Evolutionary conservation across 2,329 filamentous ascomycete genomes (phyloP).

Genomic region (Pyricularia sp.): DNA sequence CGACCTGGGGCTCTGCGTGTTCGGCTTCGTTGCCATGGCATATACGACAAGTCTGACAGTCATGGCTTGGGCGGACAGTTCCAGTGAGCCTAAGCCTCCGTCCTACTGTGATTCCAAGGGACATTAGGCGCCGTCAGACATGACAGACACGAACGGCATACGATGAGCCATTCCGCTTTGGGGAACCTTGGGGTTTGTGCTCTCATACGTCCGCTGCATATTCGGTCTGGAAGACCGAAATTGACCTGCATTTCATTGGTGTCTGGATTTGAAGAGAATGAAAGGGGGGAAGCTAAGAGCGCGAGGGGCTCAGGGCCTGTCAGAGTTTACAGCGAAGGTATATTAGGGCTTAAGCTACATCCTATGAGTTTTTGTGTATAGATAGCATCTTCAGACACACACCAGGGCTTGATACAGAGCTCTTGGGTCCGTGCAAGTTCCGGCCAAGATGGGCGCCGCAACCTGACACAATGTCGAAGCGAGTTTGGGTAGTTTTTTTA

Average conservation of each 20-base stretch:
- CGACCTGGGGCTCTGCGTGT: conserved; percentile 65
- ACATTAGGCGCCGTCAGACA: conserved; percentile 4
- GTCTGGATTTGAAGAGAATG: not conserved
- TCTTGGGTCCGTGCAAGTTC: not conserved
- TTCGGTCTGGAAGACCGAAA: not conserved
- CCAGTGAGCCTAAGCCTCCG: conserved; percentile 25
- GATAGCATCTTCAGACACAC: not conserved
- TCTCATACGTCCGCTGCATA: too few relatives aligned
- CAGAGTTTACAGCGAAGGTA: not conserved
- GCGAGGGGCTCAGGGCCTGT: not conserved
- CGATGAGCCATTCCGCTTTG: too few relatives aligned
- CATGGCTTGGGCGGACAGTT: conserved; percentile 64
- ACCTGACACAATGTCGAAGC: not conserved
- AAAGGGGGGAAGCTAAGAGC: not conserved
- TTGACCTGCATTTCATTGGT: not conserved
- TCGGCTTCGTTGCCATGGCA: conserved; percentile 76
- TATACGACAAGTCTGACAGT: conserved; percentile 86
- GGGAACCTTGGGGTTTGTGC: not conserved
- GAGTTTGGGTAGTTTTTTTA: not conserved
- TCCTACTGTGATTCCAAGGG: conserved; percentile 37
- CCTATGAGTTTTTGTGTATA: not conserved
- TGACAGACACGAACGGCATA: too few relatives aligned
- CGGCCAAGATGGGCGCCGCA: not conserved
- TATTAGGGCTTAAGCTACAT: not conserved
- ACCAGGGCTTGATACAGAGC: not conserved